Base-by-base conservation (phyloP, 148 eudicot species). In the Nepenthes mirabilis region DNA sequence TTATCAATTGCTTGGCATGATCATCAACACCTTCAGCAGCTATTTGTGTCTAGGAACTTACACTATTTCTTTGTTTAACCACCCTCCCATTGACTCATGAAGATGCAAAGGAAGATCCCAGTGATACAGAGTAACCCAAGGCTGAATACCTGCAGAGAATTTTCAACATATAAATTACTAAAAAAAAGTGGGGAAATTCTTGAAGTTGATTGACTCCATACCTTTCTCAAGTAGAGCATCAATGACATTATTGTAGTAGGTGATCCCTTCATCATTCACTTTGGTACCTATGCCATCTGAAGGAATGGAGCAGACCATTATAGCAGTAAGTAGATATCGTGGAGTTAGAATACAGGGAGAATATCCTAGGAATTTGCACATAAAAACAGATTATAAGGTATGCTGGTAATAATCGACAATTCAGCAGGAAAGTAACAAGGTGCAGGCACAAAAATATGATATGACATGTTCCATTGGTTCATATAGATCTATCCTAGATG, bases 51-150 rank as follows among this genome's bases (percentile, higher is more conserved):
- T 48, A 34, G 14, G 33, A 55, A 72, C 91, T 82, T 75, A 88
- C 91, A 73, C 91, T 56, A 84, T 72, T 58, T 85, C 73, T 71
- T 80, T 71, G 72, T 72, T 77, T 68, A 80, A 57, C 91, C 95
- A 88, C 50, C 95, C 91, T 63, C 77, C 95, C 50, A 80, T 74
- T n/a, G 83, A 68, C 74, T 88, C 82, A 45, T 82, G 67, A 71
- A 87, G 91, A 72, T 80, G 75, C 55, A 78, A 72, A 50, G 95
- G 95, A 75, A 88, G 86, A 80, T 88, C 95, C 95, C 95, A 88
- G 65, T 88, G 95, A 66, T 82, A 84, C 62, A 84, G 70, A 60
- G 95, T 88, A 37, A 68, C 78, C 73, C 61, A 88, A 45, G 95
- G 95, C 68, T 77, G 74, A 66, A 88, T 80, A 67, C 90, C 91